Base-by-base conservation (phyloP, 352 stramenopile genomes). In the Blastocystis sp. region DNA sequence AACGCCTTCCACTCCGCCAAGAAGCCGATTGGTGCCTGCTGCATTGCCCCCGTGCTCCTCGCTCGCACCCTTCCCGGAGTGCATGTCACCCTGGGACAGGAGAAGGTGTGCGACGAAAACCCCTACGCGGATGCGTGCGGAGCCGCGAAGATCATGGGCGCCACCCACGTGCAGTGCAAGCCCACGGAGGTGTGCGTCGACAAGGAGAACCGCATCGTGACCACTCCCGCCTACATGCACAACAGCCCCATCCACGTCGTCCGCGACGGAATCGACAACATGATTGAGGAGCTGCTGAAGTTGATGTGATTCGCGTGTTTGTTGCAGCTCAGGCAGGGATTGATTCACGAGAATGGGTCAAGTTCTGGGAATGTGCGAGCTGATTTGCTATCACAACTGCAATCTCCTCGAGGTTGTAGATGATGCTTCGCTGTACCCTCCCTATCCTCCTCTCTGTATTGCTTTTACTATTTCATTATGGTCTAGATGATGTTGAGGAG, bases 1-100 rank as follows among this genome's bases (percentile, higher is more conserved):
- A 77, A 87, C 43, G 68, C 84, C 10, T 91, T 91, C 79, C 69
- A 90, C 43, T 45, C 60, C 11, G 81, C 76, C 34, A 89, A 82
- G 65, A 91, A 91, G 82, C 89, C 89, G 17, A 91, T 91, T 63
- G 90, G 89, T 21, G 57, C 89, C 21, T 90, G 89, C 60, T 91
- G 90, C 89, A 91, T 91, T 52, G 89, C 90, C 1, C 90, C 90
- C 19, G 79, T 89, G 14, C 64, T 91, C 62, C 69, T 88, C 21
- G 87, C 89, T 21, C 90, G 91, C 57, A 69, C 87, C 45, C 81
- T 91, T 69, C 87, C 84, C 4, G 81, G 81, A 42, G 89, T 89
- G 1, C 59, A 89, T n/a, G 40, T 91, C 19, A 91, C 90, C 21
- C 79, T 91, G 34, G 90, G 90, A 10, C 38, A 87, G 54, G 77